phyloP scores from a whole-genome alignment of 1,284 basidiomycete species.

The Leccinum angustisporum region DNA sequence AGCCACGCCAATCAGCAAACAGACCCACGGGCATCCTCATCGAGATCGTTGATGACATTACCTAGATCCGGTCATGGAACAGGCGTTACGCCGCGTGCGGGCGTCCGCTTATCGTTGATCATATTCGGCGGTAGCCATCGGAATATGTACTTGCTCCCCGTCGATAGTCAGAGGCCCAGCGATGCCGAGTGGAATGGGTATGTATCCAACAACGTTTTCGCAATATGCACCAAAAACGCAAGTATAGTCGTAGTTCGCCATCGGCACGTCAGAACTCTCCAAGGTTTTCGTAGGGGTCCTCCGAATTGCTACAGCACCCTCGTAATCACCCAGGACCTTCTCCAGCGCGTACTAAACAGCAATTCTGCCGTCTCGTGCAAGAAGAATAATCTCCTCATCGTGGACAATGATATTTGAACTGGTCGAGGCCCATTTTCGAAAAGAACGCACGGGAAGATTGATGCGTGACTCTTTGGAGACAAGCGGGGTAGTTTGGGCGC shows the following conservation, averaged over 20 bases:
- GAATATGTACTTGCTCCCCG: conserved; percentile 83
- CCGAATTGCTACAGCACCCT: conserved; percentile 86
- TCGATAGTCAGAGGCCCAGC: conserved; percentile 96
- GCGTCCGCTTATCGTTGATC: no score
- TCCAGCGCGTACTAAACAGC: conserved; percentile 93
- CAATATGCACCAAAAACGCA: conserved; percentile 97
- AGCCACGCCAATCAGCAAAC: no score
- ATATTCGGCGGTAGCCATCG: conserved; percentile 95
- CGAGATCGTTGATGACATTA: no score
- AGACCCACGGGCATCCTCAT: no score
- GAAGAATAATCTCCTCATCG: conserved; percentile 90
- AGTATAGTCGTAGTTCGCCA: conserved; percentile 89
- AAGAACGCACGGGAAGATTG: conserved; percentile 51
- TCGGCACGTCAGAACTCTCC: conserved; percentile 83
- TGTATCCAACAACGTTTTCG: conserved; percentile 98
- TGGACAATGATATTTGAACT: conserved; percentile 50
- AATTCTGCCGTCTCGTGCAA: conserved; percentile 92
- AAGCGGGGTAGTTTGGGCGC: conserved; percentile 32
- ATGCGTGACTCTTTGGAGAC: conserved; percentile 18
- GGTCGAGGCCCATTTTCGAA: conserved; percentile 84
- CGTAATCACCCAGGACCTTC: conserved; percentile 86
- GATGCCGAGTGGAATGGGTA: conserved; percentile 94
- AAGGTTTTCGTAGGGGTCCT: conserved; percentile 84
- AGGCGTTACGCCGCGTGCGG: no score
- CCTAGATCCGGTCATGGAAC: no score